phyloP scores from a whole-genome alignment of 208 protist species.

The Trichomonas vaginalis region DNA sequence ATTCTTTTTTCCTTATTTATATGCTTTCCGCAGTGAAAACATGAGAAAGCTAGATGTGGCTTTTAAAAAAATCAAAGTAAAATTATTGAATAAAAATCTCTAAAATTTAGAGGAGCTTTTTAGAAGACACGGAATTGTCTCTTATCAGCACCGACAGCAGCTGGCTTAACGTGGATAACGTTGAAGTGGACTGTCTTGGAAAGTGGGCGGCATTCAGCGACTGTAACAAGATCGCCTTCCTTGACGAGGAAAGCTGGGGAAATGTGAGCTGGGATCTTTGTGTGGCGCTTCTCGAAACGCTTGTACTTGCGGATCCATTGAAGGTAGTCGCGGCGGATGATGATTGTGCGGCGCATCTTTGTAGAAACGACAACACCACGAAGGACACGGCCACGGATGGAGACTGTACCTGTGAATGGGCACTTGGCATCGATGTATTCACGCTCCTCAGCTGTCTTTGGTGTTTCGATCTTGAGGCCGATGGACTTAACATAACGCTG shows the following conservation, averaged over 20 bases:
- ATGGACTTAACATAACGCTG: slow-evolving; percentile 74
- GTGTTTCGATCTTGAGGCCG: slow-evolving; percentile 97
- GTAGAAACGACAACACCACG: slow-evolving; percentile 82
- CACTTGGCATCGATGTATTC: slow-evolving; percentile 99
- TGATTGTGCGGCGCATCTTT: slow-evolving; percentile 95
- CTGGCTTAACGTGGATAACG: slow-evolving; percentile 69
- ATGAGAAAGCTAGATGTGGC: too few relatives aligned
- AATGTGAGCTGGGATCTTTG: slow-evolving; percentile 89
- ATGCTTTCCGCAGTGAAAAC: too few relatives aligned
- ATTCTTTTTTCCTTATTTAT: too few relatives aligned
- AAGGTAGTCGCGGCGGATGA: slow-evolving; percentile 98
- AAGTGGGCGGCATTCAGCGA: slow-evolving; percentile 82
- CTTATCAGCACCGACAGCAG: not conserved
- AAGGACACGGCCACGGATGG: slow-evolving; percentile 96
- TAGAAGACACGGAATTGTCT: slow-evolving; percentile 7
- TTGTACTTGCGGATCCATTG: slow-evolving; percentile 99
- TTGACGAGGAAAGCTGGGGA: slow-evolving; percentile 91
- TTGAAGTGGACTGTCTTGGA: slow-evolving; percentile 99
- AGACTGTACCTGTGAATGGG: slow-evolving; percentile 97
- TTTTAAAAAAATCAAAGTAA: too few relatives aligned
- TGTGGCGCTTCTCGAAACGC: slow-evolving; percentile 99
- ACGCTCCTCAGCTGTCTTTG: slow-evolving; percentile 82
- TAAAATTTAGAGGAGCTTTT: too few relatives aligned
- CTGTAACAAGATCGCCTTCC: slow-evolving; percentile 88
- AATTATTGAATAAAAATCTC: too few relatives aligned